Conservation (phyloP, 768 basidiomycete species). For the Boletus tylopilopsis region DNA sequence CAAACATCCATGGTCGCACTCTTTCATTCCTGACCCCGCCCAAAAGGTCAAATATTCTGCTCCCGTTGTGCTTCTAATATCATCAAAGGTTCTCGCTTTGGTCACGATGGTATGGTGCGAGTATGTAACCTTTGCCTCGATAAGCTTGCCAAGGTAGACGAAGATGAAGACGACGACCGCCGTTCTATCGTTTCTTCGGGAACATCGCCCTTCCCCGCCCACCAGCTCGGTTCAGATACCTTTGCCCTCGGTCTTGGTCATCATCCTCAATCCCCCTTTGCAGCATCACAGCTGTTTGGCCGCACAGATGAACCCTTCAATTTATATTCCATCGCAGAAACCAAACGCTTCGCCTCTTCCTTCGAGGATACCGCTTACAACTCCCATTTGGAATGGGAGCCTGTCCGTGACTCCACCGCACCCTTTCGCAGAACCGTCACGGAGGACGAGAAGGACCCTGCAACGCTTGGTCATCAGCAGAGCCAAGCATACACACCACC, state of each 20-base stretch:
- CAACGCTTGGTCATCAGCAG: conserved; percentile 40
- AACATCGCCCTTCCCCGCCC: conserved; percentile 69
- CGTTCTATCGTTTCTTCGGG: conserved; percentile 75
- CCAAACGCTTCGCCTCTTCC: conserved; percentile 50
- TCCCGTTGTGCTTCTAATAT: conserved; percentile 95
- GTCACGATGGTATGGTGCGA: conserved; percentile 91
- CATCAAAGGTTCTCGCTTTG: conserved; percentile 90
- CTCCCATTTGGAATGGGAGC: conserved; percentile 50
- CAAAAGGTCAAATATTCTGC: conserved; percentile 93
- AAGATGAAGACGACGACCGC: conserved; percentile 87
- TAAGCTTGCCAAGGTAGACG: conserved; percentile 82
- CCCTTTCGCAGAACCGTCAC: conserved; percentile 73
- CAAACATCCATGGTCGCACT: background rate
- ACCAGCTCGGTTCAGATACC: conserved; percentile 60
- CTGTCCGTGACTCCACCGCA: conserved; percentile 52
- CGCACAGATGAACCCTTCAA: conserved; percentile 75
- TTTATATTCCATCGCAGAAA: conserved; percentile 80
- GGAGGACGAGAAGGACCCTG: conserved; percentile 71
- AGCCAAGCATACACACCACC: conserved; percentile 12
- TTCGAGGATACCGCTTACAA: conserved; percentile 52
- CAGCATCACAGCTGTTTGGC: conserved; percentile 80
- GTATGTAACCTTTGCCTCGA: conserved; percentile 96
- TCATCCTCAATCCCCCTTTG: conserved; percentile 83
- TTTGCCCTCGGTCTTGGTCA: conserved; percentile 35
- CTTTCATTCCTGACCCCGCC: background rate